Evolutionary conservation across 257 asterid genomes (phyloP).

Genomic region (Handroanthus guayacan): DNA sequence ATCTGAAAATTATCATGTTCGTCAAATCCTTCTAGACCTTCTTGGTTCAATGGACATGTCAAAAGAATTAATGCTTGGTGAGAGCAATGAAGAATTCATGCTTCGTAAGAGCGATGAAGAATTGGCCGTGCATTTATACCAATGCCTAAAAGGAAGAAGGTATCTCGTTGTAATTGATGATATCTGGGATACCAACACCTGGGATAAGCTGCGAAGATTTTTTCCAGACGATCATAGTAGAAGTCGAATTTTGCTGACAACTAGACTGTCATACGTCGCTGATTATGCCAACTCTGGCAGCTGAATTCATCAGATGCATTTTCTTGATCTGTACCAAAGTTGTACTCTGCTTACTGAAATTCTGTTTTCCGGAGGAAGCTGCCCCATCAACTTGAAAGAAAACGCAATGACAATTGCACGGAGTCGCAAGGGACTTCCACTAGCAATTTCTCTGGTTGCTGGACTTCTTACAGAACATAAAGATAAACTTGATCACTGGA

Average conservation of each 20-base stretch:
- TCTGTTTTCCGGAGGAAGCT: background rate
- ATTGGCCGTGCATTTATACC: background rate
- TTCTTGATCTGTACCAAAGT: constrained; percentile 8
- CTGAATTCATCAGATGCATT: background rate
- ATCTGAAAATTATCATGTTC: background rate
- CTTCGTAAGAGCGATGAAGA: background rate
- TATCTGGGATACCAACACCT: constrained; percentile 7
- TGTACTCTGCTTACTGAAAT: constrained; percentile 3
- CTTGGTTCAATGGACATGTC: background rate
- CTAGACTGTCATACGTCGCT: background rate
- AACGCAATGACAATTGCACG: constrained; percentile 6
- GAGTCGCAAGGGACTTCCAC: constrained; percentile 26
- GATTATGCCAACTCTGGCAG: background rate
- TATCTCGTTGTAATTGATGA: constrained; percentile 23
- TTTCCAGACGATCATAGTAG: background rate
- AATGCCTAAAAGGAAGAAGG: background rate
- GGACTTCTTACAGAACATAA: constrained; percentile 7
- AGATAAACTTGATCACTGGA: background rate
- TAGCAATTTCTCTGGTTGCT: constrained; percentile 12
- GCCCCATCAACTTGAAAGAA: constrained; percentile 12
- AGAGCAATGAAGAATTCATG: background rate
- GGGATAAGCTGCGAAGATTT: background rate
- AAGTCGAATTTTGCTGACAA: constrained; percentile 23
- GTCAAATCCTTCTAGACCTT: background rate
- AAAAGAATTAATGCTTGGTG: too few relatives aligned